Base-by-base conservation (phyloP, 345 rosid species). In the Salix purpurea region DNA sequence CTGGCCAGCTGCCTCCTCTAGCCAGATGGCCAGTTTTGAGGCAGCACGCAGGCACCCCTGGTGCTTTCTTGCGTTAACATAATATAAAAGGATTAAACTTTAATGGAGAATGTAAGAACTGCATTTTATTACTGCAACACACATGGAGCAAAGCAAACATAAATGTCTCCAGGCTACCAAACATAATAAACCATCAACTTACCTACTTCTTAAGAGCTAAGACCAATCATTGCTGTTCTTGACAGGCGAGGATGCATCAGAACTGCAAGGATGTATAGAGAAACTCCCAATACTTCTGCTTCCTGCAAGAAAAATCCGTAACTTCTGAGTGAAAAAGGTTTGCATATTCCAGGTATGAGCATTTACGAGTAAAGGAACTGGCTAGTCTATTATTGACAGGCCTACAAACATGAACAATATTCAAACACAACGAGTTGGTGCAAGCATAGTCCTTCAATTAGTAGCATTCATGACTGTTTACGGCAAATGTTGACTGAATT, bases 21-120 rank as follows among this genome's bases (percentile, higher is more conserved):
- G 86, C 79, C 62, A 72, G 65, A 74, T 54, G 70, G 85, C 74
- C 44, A 69, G 82, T 73, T 73, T 74, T 82, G 70, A 67, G 40
- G 88, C 91, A 78, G 92, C 21, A 84, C 80, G 70, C 92, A 89
- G 95, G 92, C 94, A 93, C 95, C 99, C 98, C 99, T 84, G 97
- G 99, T 93, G 99, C 99, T 82, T 85, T 86, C 73, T 78, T 56
- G 77, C 65, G 97, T 93, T 88, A 94, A 91, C 82, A 75, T 16
- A 79, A 7, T 71, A 72, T 28, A 50, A 52, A 54, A 70, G 18
- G 50, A 68, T 32, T 11, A 37, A 40, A 19, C n/a, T 69, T 19
- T 26, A 64, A 61, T 4, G 26, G 73, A 76, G 52, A 54, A 61
- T 23, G 54, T 61, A 54, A 46, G 39, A 26, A 61, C 65, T 72